Conservation (phyloP, 2,329 filamentous ascomycete species). For the Pezicula neosporulosa region DNA sequence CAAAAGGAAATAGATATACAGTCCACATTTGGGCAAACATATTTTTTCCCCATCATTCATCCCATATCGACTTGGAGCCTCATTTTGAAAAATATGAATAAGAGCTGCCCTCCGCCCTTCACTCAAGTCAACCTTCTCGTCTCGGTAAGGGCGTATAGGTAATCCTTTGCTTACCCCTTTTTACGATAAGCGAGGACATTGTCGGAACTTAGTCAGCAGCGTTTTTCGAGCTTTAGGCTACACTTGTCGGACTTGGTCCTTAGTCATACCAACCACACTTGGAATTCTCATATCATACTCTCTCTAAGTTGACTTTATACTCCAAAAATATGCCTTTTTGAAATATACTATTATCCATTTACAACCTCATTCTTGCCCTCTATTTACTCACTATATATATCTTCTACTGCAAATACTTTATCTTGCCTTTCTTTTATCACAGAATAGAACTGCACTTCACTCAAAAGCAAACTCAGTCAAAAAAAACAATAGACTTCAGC, state of each 20-base stretch:
- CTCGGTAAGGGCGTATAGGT: background rate
- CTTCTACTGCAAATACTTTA: too few species aligned
- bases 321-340: too few species aligned
- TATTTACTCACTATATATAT: too few species aligned
- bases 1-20: background rate
- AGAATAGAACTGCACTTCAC: too few species aligned
- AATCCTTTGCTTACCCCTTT: background rate
- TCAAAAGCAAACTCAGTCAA: too few species aligned
- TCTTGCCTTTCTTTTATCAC: too few species aligned
- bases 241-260: background rate
- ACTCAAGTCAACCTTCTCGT: background rate
- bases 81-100: background rate
- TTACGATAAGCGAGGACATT: background rate
- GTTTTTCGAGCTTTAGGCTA: slow-evolving; percentile 2
- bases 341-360: too few species aligned
- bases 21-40: background rate
- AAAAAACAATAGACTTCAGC: too few species aligned
- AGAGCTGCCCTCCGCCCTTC: background rate
- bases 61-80: background rate
- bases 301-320: too few species aligned
- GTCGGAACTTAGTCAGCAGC: background rate
- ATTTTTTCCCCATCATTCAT: background rate
- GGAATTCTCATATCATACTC: too few species aligned
- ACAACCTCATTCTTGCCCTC: too few species aligned
- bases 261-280: background rate